A percentile compares a stretch with the other conserved stretches of the same genome.
These are phyloP conservation scores for Zasmidium angulare DNA, from an alignment of 2,329 filamentous ascomycete genomes.

Conservation along the genomic window DNA sequence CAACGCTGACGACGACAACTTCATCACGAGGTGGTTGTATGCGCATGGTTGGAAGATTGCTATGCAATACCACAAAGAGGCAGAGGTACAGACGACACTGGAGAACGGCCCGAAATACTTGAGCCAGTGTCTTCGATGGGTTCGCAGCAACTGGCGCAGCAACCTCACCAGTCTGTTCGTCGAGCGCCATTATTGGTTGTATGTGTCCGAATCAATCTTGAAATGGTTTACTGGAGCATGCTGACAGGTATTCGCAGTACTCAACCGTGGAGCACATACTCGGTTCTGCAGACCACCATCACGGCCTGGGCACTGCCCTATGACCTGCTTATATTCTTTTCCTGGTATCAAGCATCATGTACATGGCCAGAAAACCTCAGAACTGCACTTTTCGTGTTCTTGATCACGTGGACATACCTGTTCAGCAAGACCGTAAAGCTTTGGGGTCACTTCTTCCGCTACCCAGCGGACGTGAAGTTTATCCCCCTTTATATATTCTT, in stretches of 20 bases:
- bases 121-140: slow-evolving; percentile 92
- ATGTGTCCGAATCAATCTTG: slow-evolving; percentile 51
- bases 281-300: slow-evolving; percentile 87
- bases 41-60: slow-evolving; percentile 90
- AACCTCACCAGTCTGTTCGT: slow-evolving; percentile 87
- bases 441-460: slow-evolving; percentile 78
- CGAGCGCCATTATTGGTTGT: slow-evolving; percentile 84
- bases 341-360: slow-evolving; percentile 68
- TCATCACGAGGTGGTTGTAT: slow-evolving; percentile 94
- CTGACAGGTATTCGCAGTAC: slow-evolving; percentile 56
- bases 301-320: slow-evolving; percentile 81
- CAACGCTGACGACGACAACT: slow-evolving; percentile 97
- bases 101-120: slow-evolving; percentile 87
- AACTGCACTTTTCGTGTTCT: slow-evolving; percentile 57
- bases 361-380: slow-evolving; percentile 31
- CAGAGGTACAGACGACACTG: slow-evolving; percentile 87
- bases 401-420: slow-evolving; percentile 70
- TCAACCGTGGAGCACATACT: slow-evolving; percentile 91
- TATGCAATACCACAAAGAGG: slow-evolving; percentile 90
- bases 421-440: slow-evolving; percentile 92
- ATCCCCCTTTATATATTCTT: slow-evolving; percentile 85
- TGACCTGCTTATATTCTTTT: slow-evolving; percentile 70
- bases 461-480: slow-evolving; percentile 76
- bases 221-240: not conserved
- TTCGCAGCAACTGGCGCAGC: slow-evolving; percentile 95